Evolutionary conservation across 2,329 filamentous ascomycete species (phyloP), one percentile per base, ranked within the genome.

Genomic region (Arthrobotrys sphaeroides): DNA sequence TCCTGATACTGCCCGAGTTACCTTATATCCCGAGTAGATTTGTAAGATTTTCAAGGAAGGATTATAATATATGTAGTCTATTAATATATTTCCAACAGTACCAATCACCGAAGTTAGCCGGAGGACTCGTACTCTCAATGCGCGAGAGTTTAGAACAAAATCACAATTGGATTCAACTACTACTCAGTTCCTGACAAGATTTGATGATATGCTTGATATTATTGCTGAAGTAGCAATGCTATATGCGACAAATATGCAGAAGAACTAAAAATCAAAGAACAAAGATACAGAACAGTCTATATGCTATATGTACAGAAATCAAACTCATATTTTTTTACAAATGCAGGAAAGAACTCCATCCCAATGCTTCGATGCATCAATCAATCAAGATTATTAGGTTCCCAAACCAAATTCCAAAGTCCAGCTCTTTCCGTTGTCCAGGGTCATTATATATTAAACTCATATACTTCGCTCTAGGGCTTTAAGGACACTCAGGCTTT

Each of bases 331-430:
- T 12, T n/a, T 36, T 55, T 16, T n/a, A 55, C 16, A 51, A 31
- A 43, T n/a, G n/a, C n/a, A 43, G 16, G 12, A 16, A 38, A 55
- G 5, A 38, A 55, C 51, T 55, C 51, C 51, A 2, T 3, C 38
- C 16, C 51, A 9, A 55, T 55, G 31, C 51, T 55, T n/a, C 51
- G 6, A 55, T 55, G 31, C 51, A 55, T 22, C 20, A 22, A n/a
- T n/a, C 7, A 20, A 33, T 18, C 3, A 33, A 22, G 12, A 38
- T 55, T 55, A 38, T 24, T 38, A 55, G 18, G 26, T 24, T 55
- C 20, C 51, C 51, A 38, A 36, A 36, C 7, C 51, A n/a, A n/a
- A n/a, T 55, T 38, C 10, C 51, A 55, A 43, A 38, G 28, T 55
- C 51, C 51, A 36, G 51, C 51, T 55, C 51, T 55, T 24, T 53